A percentile compares a stretch with the other conserved stretches of the same genome.
Conservation (phyloP, 306 rosid genomes). For the Cicer chorassanicum region DNA sequence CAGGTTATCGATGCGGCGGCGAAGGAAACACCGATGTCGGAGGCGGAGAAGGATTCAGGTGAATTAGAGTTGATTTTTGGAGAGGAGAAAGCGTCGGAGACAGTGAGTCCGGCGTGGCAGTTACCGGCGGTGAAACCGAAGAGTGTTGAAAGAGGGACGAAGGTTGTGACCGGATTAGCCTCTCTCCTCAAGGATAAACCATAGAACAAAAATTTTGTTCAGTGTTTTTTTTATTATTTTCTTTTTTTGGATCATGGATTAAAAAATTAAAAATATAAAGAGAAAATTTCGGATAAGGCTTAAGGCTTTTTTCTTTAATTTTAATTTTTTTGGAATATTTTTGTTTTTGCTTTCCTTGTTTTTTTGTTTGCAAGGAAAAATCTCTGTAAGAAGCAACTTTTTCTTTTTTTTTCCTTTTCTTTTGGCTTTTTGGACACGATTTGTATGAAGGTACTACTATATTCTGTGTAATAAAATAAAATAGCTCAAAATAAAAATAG, state of each 20-base stretch:
- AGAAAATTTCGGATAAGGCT: constrained; percentile 35
- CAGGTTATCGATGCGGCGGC: constrained; percentile 15
- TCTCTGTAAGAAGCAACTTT: constrained; percentile 45
- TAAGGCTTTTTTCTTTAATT: background rate
- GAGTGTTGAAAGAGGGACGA: constrained; percentile 77
- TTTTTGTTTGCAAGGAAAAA: constrained; percentile 42
- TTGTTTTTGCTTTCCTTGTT: constrained; percentile 36
- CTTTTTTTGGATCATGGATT: constrained; percentile 13
- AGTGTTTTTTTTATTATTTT: background rate
- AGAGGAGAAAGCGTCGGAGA: constrained; percentile 43
- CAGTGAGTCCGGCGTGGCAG: constrained; percentile 60
- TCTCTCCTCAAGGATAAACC: constrained; percentile 81
- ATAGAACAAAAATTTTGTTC: constrained; percentile 58
- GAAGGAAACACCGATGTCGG: background rate
- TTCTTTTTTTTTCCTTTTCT: background rate
- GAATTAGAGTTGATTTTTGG: constrained; percentile 82
- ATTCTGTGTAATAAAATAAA: constrained; percentile 47
- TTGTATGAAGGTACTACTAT: constrained; percentile 41
- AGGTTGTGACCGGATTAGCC: constrained; percentile 90
- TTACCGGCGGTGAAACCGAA: constrained; percentile 89
- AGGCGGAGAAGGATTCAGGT: constrained; percentile 55
- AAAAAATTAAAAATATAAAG: constrained; percentile 41
- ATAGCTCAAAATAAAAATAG: background rate
- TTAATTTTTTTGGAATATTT: constrained; percentile 16
- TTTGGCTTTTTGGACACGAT: constrained; percentile 14